Evolutionary conservation across 257 asterid genomes (phyloP).

Genomic region (Nicotiana tabacum): DNA sequence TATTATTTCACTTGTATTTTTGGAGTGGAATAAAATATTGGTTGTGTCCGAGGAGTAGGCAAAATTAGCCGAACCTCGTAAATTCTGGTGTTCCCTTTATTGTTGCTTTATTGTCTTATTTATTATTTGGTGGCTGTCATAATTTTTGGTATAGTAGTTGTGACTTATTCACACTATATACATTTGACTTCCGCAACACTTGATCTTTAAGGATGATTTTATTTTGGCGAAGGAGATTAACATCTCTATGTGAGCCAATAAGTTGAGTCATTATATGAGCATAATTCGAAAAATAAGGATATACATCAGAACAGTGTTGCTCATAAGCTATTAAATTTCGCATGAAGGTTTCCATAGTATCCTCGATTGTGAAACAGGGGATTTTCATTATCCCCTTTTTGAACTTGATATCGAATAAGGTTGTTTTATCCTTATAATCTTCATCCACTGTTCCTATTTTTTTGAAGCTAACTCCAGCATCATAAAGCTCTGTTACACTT

Average conservation of each 20-base stretch:
- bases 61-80: too few species aligned
- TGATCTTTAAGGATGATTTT: slow-evolving; percentile 8
- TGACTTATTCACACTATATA: too few species aligned
- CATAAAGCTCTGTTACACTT: slow-evolving; percentile 17
- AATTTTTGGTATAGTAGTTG: too few species aligned
- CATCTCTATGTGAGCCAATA: slow-evolving; percentile 7
- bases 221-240: slow-evolving; percentile 6
- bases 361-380: slow-evolving; percentile 14
- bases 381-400: background rate
- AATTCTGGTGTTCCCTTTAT: too few species aligned
- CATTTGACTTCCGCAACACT: too few species aligned
- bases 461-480: slow-evolving; percentile 12
- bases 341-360: slow-evolving; percentile 15
- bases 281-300: slow-evolving; percentile 6
- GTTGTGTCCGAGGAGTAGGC: too few species aligned
- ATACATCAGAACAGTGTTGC: background rate
- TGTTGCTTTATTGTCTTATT: too few species aligned
- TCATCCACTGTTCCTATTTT: slow-evolving; percentile 10
- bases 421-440: background rate
- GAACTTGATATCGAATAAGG: slow-evolving; percentile 17
- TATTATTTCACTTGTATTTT: too few species aligned
- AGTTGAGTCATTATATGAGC: slow-evolving; percentile 13
- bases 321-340: slow-evolving; percentile 22
- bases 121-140: too few species aligned
- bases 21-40: too few species aligned